These are phyloP conservation scores for Prunus mongolica DNA, from an alignment of 306 rosid species.

Conservation along the genomic window DNA sequence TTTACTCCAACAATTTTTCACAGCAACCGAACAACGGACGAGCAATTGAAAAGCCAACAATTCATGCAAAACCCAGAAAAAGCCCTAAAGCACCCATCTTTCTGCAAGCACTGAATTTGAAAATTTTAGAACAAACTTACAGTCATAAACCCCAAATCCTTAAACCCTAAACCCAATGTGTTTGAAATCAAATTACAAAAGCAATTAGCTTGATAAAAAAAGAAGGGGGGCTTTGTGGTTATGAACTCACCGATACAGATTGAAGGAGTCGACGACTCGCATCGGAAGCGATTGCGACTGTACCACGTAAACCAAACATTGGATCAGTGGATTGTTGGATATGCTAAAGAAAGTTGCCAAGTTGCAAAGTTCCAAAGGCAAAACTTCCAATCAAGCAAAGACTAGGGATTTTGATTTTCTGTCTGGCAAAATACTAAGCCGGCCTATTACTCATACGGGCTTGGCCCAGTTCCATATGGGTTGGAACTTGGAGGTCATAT, in stretches of 20 bases:
- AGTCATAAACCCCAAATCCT: constrained; percentile 5
- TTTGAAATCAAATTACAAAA: not conserved
- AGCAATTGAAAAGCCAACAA: not conserved
- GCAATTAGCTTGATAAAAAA: not conserved
- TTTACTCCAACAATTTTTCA: not conserved
- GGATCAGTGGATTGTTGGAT: not conserved
- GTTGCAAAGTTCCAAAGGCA: not conserved
- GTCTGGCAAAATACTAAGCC: not conserved
- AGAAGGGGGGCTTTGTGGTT: not conserved
- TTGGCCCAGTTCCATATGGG: not conserved
- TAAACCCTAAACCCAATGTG: not conserved
- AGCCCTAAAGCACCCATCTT: not conserved
- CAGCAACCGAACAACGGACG: not conserved
- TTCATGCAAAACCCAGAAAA: not conserved
- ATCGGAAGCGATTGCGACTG: constrained; percentile 24
- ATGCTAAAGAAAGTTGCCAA: not conserved
- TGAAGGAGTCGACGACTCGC: constrained; percentile 36
- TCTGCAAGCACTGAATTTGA: not conserved
- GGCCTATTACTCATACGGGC: not conserved
- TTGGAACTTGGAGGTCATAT: no score
- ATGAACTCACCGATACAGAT: constrained; percentile 38
- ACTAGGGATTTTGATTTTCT: no score
- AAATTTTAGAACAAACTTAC: not conserved
- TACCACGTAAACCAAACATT: constrained; percentile 16
- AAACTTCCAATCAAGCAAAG: not conserved